Percentiles rank a stretch among this genome's conserved stretches.
Conservation (phyloP, 768 basidiomycete species). For the Psilocybe azurescens region DNA sequence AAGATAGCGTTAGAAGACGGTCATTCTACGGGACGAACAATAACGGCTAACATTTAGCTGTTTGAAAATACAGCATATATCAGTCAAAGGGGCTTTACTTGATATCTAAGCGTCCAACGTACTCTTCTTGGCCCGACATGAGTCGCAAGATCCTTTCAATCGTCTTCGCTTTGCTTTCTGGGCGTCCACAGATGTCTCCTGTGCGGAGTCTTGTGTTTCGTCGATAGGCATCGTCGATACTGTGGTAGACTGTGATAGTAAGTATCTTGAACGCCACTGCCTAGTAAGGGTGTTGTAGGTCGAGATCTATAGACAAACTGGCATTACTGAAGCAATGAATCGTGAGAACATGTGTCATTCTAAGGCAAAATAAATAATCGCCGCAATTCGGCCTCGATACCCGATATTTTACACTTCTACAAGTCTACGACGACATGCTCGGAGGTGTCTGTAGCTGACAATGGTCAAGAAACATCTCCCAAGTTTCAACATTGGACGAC, state of each 20-base stretch:
- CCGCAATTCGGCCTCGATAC: too few relatives aligned
- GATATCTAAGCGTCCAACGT: not conserved
- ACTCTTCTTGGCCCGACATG: constrained; percentile 51
- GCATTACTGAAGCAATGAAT: not conserved
- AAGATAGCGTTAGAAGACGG: not conserved
- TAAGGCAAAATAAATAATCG: not conserved
- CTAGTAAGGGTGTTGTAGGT: not conserved
- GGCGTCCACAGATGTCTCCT: not conserved
- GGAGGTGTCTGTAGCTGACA: too few relatives aligned
- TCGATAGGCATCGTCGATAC: not conserved
- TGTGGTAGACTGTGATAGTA: not conserved
- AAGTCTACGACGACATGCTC: too few relatives aligned
- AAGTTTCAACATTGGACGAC: too few relatives aligned
- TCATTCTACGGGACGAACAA: constrained; percentile 1
- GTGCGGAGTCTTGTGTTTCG: not conserved
- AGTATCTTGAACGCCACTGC: not conserved
- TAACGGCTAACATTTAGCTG: constrained; percentile 44
- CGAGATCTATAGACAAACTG: not conserved
- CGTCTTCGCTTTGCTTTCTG: constrained; percentile 40
- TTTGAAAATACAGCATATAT: not conserved
- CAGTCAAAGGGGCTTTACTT: constrained; percentile 9
- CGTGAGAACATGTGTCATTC: not conserved
- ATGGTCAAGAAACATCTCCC: too few relatives aligned
- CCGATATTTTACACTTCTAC: too few relatives aligned
- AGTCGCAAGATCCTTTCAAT: constrained; percentile 50